Base-by-base conservation (phyloP, 2,329 filamentous ascomycete species). In the Paraphaeosphaeria minitans region DNA sequence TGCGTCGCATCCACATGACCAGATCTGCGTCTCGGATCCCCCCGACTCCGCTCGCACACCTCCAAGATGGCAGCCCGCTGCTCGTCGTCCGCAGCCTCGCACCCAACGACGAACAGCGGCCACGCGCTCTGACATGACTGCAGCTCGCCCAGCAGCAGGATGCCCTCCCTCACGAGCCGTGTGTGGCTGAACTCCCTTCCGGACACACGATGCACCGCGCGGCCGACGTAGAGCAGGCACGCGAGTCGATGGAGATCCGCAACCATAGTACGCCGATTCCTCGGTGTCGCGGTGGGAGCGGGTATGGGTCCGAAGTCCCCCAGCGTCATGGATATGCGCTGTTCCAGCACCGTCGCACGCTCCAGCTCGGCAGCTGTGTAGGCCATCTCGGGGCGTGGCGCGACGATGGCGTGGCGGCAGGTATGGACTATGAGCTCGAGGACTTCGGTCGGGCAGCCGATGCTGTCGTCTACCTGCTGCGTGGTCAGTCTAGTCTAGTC, bases 181-280 rank as follows among this genome's bases (percentile, higher is more conserved):
- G 33, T 56, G 41, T 63, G 58, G 46, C 46, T 55, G 58, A 60
- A 63, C 21, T 63, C 58, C 21, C 46, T 56, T 41, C 49, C 60
- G 22, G 58, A 63, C 39, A 60, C 52, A 24, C 47, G 27, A 56
- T 63, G 55, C 41, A 60, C 53, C 22, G 58, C 58, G 7, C 58
- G 55, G 41, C 60, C 60, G 53, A 60, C 55, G 48, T 63, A 63
- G 42, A 63, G 58, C 50, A 63, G 58, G 55, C 51, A 58, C 27
- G 60, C 60, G 33, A 63, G 1, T 39, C 55, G 55, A 52, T 63
- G 60, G 49, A 63, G 55, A 55, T 60, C 52, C 10, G 58, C 58
- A 22, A 63, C 48, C 51, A 60, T 60, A 27, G 58, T 58, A 55
- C 52, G 53, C 43, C 58, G 58, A 46, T 60, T 37, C 47, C 37